Conservation (phyloP, 1,284 basidiomycete species). For the Trametes pubescens region DNA sequence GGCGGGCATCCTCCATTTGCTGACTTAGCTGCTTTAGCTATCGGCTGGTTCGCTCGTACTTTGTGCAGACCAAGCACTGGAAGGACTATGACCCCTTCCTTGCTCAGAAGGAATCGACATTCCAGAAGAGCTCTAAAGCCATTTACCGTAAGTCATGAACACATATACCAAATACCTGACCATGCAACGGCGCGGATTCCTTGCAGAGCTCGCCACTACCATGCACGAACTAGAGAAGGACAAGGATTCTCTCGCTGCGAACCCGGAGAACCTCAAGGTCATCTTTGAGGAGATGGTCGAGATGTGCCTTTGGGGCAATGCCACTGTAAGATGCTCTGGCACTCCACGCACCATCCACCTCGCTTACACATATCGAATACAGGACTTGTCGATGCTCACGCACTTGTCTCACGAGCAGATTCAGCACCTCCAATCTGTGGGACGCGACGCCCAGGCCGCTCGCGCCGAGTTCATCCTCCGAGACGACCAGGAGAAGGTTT, state of each 20-base stretch:
- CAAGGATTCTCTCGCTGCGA: constrained; percentile 52
- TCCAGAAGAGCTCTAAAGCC: constrained; percentile 80
- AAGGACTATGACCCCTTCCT: constrained; percentile 86
- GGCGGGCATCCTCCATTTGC: constrained; percentile 50
- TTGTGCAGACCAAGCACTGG: constrained; percentile 80
- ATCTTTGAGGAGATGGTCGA: constrained; percentile 88
- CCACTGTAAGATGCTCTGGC: constrained; percentile 62
- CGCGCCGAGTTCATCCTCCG: constrained; percentile 83
- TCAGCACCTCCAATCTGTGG: constrained; percentile 84
- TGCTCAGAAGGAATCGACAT: constrained; percentile 83
- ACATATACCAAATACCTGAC: background rate
- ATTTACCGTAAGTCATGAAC: constrained; percentile 67
- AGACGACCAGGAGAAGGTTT: constrained; percentile 83
- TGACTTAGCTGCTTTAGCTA: constrained; percentile 61
- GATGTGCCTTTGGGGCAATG: constrained; percentile 91
- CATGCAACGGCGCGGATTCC: background rate
- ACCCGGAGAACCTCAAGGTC: constrained; percentile 63
- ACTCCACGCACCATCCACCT: background rate
- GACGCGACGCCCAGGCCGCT: constrained; percentile 77
- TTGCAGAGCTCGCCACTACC: constrained; percentile 69
- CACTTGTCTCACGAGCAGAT: constrained; percentile 85
- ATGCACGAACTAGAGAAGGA: constrained; percentile 70
- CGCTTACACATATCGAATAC: constrained; percentile 1
- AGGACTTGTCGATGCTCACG: constrained; percentile 88
- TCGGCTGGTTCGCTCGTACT: constrained; percentile 82